Evolutionary conservation across 164 flowering plant genomes (phyloP).

Genomic region (Annona squamosa): DNA sequence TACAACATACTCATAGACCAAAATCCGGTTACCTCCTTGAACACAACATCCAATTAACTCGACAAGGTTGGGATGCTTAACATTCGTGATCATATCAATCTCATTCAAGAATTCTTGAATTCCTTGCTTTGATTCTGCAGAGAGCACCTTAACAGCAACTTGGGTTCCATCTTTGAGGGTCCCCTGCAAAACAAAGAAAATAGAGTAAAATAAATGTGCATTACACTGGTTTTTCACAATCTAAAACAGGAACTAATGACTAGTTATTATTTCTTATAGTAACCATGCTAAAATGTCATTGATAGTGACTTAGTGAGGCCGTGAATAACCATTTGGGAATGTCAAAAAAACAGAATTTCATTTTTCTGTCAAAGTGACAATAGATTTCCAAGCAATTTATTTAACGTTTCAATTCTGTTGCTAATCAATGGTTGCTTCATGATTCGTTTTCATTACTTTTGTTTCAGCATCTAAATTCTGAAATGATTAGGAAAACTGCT

Average conservation of each 20-base stretch:
- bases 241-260: neutral
- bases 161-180: slow-evolving; percentile 35
- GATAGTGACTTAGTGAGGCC: neutral
- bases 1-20: slow-evolving; percentile 69
- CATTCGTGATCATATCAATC: slow-evolving; percentile 56
- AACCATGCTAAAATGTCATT: neutral
- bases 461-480: neutral
- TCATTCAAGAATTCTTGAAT: slow-evolving; percentile 60
- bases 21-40: slow-evolving; percentile 41
- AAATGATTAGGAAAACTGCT: neutral
- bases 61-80: slow-evolving; percentile 71
- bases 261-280: neutral
- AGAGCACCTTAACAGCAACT: slow-evolving; percentile 67
- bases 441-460: neutral
- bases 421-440: neutral
- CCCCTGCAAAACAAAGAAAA: slow-evolving; percentile 36
- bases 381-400: no score
- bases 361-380: no score
- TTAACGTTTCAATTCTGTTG: neutral
- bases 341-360: neutral
- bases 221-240: neutral
- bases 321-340: neutral
- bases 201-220: neutral
- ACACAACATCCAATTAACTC: slow-evolving; percentile 65
- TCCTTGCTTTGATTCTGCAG: slow-evolving; percentile 69